phyloP scores from a whole-genome alignment of 2,329 filamentous ascomycete genomes.

The Pyricularia sp. region DNA sequence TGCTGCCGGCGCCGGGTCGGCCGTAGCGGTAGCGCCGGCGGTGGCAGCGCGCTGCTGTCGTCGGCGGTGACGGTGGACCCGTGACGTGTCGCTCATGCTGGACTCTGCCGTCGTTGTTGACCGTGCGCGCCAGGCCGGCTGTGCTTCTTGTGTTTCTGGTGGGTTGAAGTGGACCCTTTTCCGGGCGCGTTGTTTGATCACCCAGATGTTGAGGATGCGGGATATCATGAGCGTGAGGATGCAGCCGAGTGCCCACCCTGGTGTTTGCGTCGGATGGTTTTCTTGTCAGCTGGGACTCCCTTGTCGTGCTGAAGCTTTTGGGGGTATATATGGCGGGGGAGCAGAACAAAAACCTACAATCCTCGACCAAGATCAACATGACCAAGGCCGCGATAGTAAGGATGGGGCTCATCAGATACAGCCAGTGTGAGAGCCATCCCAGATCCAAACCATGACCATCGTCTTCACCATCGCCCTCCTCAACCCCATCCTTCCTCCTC shows the following conservation, averaged over 20 bases:
- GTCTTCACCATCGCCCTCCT: slow-evolving; percentile 11
- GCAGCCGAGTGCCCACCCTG: slow-evolving; percentile 34
- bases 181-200: slow-evolving; percentile 37
- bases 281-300: neutral
- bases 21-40: too few species aligned
- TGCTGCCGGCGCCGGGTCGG: slow-evolving; percentile 1
- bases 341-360: slow-evolving; percentile 21
- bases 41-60: neutral
- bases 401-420: slow-evolving; percentile 34
- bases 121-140: neutral
- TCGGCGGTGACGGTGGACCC: slow-evolving; percentile 5
- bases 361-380: slow-evolving; percentile 31
- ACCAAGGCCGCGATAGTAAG: slow-evolving; percentile 30
- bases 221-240: slow-evolving; percentile 37
- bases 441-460: slow-evolving; percentile 20
- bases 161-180: slow-evolving; percentile 3
- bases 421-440: slow-evolving; percentile 32
- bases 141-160: neutral
- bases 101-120: neutral
- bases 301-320: neutral
- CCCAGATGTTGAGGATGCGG: slow-evolving; percentile 41
- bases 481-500: slow-evolving; percentile 11
- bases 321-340: too few species aligned
- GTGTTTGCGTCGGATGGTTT: slow-evolving; percentile 6
- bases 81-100: slow-evolving; percentile 10